Evolutionary conservation across 2,329 filamentous ascomycete species (phyloP).

Genomic region (Clonostachys chloroleuca): DNA sequence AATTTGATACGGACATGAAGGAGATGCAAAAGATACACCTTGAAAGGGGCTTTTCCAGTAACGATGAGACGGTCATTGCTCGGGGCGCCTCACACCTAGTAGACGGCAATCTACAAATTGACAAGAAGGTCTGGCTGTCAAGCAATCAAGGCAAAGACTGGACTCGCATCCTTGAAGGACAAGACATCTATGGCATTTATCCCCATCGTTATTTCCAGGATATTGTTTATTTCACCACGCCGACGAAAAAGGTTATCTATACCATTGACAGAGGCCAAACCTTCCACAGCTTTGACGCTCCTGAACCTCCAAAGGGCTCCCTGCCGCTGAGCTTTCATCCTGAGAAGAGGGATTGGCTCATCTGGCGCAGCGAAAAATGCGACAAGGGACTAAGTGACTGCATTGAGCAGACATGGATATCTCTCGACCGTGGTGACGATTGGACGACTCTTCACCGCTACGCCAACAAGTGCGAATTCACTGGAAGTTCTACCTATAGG

Average conservation of each 20-base stretch:
- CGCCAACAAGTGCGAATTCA: constrained; percentile 82
- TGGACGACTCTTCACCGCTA: constrained; percentile 75
- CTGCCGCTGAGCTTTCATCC: constrained; percentile 74
- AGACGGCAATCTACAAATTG: constrained; percentile 21
- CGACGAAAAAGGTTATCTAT: constrained; percentile 63
- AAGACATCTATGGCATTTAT: constrained; percentile 66
- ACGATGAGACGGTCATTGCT: constrained; percentile 69
- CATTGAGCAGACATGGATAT: constrained; percentile 70
- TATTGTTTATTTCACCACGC: constrained; percentile 80
- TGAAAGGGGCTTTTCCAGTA: constrained; percentile 65
- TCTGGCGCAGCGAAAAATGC: constrained; percentile 81
- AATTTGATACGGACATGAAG: constrained; percentile 53
- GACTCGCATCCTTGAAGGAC: constrained; percentile 63
- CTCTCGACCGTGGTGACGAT: constrained; percentile 71
- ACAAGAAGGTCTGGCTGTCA: constrained; percentile 66
- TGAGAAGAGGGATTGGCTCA: constrained; percentile 80
- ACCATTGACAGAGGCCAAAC: constrained; percentile 73
- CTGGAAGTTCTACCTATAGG: constrained; percentile 56
- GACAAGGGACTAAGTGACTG: constrained; percentile 53
- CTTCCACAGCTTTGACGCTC: constrained; percentile 71
- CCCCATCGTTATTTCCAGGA: constrained; percentile 81
- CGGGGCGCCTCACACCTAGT: constrained; percentile 33
- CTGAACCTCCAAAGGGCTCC: constrained; percentile 39
- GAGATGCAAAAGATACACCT: constrained; percentile 66
- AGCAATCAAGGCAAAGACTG: constrained; percentile 87